A percentile compares a stretch with the other conserved stretches of the same genome.
phyloP scores from a whole-genome alignment of 2,329 filamentous ascomycete species.

The Colletotrichum salicis region DNA sequence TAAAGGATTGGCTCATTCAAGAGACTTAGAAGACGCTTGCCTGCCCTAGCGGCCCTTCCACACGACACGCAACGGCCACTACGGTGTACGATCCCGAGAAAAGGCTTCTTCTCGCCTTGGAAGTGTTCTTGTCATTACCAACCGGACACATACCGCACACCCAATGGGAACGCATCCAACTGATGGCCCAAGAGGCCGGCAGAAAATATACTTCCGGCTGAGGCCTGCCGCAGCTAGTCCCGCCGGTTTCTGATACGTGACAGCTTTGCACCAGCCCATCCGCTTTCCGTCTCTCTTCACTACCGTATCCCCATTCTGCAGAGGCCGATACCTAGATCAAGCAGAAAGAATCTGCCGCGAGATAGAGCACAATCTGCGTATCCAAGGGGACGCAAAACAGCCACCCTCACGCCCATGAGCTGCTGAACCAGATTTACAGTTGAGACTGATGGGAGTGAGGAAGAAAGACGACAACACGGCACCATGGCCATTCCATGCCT shows the following conservation, averaged over 20 bases:
- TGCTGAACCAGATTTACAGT: background rate
- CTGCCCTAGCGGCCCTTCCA: background rate
- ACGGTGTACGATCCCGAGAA: background rate
- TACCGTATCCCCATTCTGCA: background rate
- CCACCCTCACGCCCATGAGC: background rate
- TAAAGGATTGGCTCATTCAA: background rate
- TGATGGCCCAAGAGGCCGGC: background rate
- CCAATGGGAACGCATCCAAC: slow-evolving; percentile 4
- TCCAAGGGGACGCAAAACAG: background rate
- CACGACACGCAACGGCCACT: background rate
- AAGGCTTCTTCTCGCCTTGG: background rate
- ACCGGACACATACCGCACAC: background rate
- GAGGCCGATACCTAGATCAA: background rate
- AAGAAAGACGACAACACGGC: background rate
- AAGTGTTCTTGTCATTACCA: background rate
- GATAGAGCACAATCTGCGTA: background rate
- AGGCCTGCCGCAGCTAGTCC: slow-evolving; percentile 10
- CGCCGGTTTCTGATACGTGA: slow-evolving; percentile 16
- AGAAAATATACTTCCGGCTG: slow-evolving; percentile 8
- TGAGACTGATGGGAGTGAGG: background rate
- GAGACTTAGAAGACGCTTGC: background rate
- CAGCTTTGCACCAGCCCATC: slow-evolving; percentile 12
- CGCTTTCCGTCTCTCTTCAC: slow-evolving; percentile 2
- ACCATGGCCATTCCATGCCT: background rate
- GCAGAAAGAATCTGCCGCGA: background rate